These are phyloP conservation scores for Schwanniomyces yamadae DNA, from an alignment of 805 yeast species.

Conservation along the genomic window DNA sequence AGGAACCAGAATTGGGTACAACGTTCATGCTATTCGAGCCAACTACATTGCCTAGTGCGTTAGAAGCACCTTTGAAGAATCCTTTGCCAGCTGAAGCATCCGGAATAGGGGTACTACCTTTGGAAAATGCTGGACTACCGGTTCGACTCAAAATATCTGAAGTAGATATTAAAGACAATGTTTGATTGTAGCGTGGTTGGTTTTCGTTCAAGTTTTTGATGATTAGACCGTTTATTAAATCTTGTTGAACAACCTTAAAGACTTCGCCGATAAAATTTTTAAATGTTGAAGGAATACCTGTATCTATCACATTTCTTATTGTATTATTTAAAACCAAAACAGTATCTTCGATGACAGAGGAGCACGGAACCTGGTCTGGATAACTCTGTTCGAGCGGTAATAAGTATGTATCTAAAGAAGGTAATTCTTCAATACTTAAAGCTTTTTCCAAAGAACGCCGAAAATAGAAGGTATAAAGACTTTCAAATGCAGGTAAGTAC, in stretches of 20 bases:
- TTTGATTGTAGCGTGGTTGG: slow-evolving; percentile 41
- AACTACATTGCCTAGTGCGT: slow-evolving; percentile 45
- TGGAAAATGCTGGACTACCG: slow-evolving; percentile 21
- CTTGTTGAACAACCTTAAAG: slow-evolving; percentile 60
- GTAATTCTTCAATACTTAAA: slow-evolving; percentile 73
- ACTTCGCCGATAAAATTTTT: slow-evolving; percentile 54
- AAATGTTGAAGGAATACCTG: slow-evolving; percentile 63
- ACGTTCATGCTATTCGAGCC: slow-evolving; percentile 22
- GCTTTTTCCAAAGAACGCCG: slow-evolving; percentile 81
- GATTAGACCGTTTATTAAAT: slow-evolving; percentile 54
- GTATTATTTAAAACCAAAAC: slow-evolving; percentile 70
- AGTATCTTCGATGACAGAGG: slow-evolving; percentile 86
- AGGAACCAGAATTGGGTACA: slow-evolving; percentile 25
- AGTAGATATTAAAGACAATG: slow-evolving; percentile 19
- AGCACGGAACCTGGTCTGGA: slow-evolving; percentile 64
- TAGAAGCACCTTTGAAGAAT: slow-evolving; percentile 44
- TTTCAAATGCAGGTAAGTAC: slow-evolving; percentile 62
- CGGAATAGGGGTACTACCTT: slow-evolving; percentile 34
- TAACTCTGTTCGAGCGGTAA: slow-evolving; percentile 13
- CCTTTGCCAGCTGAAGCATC: slow-evolving; percentile 31
- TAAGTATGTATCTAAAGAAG: slow-evolving; percentile 44
- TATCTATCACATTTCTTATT: slow-evolving; percentile 61
- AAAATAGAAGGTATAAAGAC: slow-evolving; percentile 62
- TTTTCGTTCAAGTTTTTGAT: slow-evolving; percentile 35
- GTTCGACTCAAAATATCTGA: slow-evolving; percentile 6